Conservation (phyloP, 306 rosid species). For the Cucurbita argyrosperma region DNA sequence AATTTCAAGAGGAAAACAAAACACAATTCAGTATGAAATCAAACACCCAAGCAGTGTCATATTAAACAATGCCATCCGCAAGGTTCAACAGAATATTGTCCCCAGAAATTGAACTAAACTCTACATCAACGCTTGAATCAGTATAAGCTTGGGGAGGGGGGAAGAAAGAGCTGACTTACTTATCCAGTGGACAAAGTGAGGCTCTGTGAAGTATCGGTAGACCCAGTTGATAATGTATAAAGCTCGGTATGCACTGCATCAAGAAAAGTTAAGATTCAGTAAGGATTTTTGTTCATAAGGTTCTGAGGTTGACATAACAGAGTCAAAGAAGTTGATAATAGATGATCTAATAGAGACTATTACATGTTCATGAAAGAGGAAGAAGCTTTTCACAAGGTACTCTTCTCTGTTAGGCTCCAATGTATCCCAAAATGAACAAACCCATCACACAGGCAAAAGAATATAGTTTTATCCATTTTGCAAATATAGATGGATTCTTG, state of each 20-base stretch:
- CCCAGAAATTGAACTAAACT: not conserved
- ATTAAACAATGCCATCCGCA: not conserved
- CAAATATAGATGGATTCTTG: not conserved
- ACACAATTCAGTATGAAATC: not conserved
- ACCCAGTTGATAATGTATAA: constrained; percentile 85
- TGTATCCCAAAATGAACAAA: not conserved
- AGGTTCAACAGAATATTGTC: not conserved
- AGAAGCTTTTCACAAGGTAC: not conserved
- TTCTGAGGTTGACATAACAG: not conserved
- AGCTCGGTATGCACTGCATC: constrained; percentile 75
- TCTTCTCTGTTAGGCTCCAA: not conserved
- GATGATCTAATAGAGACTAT: not conserved
- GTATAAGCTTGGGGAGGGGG: not conserved
- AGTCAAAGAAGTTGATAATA: not conserved
- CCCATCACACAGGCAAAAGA: not conserved
- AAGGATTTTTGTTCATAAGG: not conserved
- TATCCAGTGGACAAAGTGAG: constrained; percentile 77
- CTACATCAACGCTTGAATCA: not conserved
- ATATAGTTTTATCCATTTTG: not conserved
- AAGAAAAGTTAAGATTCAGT: not conserved
- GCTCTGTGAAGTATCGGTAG: constrained; percentile 84
- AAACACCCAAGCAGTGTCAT: not conserved
- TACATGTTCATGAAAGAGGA: not conserved
- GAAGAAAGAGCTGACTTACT: constrained; percentile 24
- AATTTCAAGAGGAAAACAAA: not conserved